Evolutionary conservation across 2,329 filamentous ascomycete species (phyloP), one percentile per base, ranked within the genome.

Genomic region (Cyphellophora attinorum): DNA sequence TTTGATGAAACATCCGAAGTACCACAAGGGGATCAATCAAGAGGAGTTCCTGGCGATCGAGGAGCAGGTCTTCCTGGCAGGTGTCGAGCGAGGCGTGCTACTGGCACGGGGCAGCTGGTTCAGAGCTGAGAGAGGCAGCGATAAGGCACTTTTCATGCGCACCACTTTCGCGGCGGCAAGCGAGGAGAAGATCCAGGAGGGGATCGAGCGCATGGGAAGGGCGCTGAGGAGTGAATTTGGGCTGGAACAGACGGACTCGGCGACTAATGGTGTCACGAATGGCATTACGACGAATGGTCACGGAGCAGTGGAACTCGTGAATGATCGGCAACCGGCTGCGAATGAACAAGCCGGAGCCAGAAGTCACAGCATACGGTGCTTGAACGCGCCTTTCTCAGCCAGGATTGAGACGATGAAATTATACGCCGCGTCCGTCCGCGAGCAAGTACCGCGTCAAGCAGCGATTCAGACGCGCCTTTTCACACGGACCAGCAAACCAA

Each of bases 21-120:
- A 39, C 21, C 27, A 34, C 17, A 16, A 33, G n/a, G 51, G 47
- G 17, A 37, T 55, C 31, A 47, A 53, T 1, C 48, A 55, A 16
- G 58, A 58, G 27, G 57, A 58, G 42, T 51, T 57, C 6, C 55
- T 55, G 31, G 55, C 58, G 6, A 69, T 98, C 27, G 91, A 98
- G 59, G 79, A 94, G 49, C 76, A 83, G 36, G 85, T 98, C 29
- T 96, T 94, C 67, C 60, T 82, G 49, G 68, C 72, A 1, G 79
- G 79, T 43, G 79, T 95, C 37, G 72, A 78, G 3, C 73, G 81
- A 49, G 81, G 84, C 14, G 84, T 91, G 4, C 68, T 98, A 29
- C 69, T 91, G 2, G 85, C 83, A 39, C 73, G 83, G 31, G 91
- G 91, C 3, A 88, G 79, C 31, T 98, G 88, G 88, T 98, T 96